A percentile compares a stretch with the other conserved stretches of the same genome.
Evolutionary conservation across 2,329 filamentous ascomycete species (phyloP).

Genomic region (Xylaria arbuscula): DNA sequence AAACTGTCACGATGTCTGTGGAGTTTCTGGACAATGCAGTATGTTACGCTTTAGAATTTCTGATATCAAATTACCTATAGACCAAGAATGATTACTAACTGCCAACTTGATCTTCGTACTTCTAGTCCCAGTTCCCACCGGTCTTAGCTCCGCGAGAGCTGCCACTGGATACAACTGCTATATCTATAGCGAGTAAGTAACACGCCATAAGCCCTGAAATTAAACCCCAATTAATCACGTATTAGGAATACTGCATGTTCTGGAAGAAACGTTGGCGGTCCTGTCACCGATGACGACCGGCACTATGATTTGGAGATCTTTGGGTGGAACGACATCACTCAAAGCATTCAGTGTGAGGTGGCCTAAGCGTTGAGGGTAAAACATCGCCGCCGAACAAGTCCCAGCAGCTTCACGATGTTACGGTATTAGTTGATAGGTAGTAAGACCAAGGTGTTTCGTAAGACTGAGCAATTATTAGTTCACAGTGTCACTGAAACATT

Average conservation of each 20-base stretch:
- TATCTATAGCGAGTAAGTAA: slow-evolving; percentile 11
- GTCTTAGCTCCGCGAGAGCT: slow-evolving; percentile 17
- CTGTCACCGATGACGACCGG: slow-evolving; percentile 12
- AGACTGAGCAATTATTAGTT: background rate
- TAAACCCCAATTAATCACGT: background rate
- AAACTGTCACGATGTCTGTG: slow-evolving; percentile 18
- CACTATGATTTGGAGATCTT: slow-evolving; percentile 13
- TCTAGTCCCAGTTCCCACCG: slow-evolving; percentile 13
- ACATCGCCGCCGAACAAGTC: background rate
- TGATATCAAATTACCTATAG: background rate
- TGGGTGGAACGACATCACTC: slow-evolving; percentile 70
- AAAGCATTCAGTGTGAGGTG: slow-evolving; percentile 69
- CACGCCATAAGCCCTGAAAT: background rate
- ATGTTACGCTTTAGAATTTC: background rate
- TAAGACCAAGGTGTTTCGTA: background rate
- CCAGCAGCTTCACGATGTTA: background rate
- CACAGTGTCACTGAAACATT: background rate
- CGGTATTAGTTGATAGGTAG: background rate
- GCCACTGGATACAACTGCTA: slow-evolving; percentile 18
- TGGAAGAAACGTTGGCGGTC: slow-evolving; percentile 3
- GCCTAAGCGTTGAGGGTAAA: slow-evolving; percentile 55
- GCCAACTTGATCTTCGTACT: background rate
- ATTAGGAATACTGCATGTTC: background rate
- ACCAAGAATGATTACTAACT: background rate
- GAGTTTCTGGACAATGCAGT: slow-evolving; percentile 10